phyloP scores from a whole-genome alignment of 345 rosid species.

The Xanthoceras sorbifolium region DNA sequence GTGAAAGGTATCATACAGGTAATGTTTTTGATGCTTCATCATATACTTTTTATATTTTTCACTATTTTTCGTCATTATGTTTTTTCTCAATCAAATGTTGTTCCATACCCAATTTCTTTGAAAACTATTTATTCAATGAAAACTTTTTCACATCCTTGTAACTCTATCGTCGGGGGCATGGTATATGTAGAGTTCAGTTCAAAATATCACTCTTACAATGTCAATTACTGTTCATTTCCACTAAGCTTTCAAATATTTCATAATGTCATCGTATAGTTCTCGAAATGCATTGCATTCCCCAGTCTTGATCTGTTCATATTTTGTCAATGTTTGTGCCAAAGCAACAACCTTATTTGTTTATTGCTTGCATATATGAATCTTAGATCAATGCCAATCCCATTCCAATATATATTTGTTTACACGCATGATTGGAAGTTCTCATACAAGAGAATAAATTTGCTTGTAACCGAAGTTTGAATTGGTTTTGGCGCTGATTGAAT shows the following conservation, averaged over 20 bases:
- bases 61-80: neutral
- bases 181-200: neutral
- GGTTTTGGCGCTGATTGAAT: neutral
- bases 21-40: constrained; percentile 11
- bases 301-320: neutral
- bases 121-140: neutral
- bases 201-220: neutral
- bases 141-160: neutral
- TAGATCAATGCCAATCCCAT: neutral
- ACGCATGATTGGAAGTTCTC: neutral
- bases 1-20: constrained; percentile 98
- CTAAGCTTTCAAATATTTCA: constrained; percentile 9
- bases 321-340: neutral
- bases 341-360: neutral
- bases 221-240: neutral
- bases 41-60: neutral
- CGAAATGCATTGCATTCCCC: neutral
- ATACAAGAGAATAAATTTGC: neutral
- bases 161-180: neutral
- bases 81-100: neutral
- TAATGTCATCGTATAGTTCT: neutral
- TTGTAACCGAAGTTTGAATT: no score
- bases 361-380: neutral
- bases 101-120: neutral
- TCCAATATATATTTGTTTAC: no score